These are phyloP conservation scores for Leishmania tropica DNA, from an alignment of 208 protist species.

Conservation along the genomic window DNA sequence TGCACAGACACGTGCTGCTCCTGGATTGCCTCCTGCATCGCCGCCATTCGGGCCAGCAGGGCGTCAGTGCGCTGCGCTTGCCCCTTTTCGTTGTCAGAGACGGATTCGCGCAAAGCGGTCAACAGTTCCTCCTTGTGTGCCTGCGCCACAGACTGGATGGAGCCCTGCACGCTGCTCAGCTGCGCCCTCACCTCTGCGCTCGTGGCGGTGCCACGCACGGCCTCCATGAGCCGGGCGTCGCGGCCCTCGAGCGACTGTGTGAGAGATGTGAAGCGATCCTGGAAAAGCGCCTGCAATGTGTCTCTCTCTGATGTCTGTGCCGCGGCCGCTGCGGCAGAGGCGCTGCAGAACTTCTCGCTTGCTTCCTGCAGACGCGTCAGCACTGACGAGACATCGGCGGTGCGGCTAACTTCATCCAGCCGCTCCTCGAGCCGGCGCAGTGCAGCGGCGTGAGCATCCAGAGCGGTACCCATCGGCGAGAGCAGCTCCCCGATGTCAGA, in stretches of 20 bases:
- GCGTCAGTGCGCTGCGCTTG: constrained; percentile 17
- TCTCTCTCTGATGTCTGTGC: constrained; percentile 17
- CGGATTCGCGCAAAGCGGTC: constrained; percentile 9
- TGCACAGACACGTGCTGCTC: constrained; percentile 28
- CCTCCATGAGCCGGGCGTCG: constrained; percentile 20
- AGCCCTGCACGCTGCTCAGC: constrained; percentile 16
- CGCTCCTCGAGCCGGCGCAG: constrained; percentile 24
- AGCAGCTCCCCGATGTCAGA: constrained; percentile 13
- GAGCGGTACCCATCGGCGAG: constrained; percentile 8
- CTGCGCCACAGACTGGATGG: constrained; percentile 2
- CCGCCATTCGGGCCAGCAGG: constrained; percentile 12
- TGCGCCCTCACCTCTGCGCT: constrained; percentile 15
- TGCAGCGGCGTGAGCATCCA: constrained; percentile 20
- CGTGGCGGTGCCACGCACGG: constrained; percentile 12
- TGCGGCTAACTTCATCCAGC: constrained; percentile 19
- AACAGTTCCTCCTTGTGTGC: constrained; percentile 17
- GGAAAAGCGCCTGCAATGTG: constrained; percentile 8
- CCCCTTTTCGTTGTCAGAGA: not conserved
- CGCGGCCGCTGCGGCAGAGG: not conserved
- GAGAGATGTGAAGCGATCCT: constrained; percentile 18
- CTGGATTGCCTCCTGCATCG: constrained; percentile 24
- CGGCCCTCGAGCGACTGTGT: constrained; percentile 17
- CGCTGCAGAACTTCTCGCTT: constrained; percentile 15
- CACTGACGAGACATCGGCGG: constrained; percentile 20
- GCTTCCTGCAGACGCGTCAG: constrained; percentile 23